Conservation (phyloP, 2,329 filamentous ascomycete species). For the Tothia fuscella region DNA sequence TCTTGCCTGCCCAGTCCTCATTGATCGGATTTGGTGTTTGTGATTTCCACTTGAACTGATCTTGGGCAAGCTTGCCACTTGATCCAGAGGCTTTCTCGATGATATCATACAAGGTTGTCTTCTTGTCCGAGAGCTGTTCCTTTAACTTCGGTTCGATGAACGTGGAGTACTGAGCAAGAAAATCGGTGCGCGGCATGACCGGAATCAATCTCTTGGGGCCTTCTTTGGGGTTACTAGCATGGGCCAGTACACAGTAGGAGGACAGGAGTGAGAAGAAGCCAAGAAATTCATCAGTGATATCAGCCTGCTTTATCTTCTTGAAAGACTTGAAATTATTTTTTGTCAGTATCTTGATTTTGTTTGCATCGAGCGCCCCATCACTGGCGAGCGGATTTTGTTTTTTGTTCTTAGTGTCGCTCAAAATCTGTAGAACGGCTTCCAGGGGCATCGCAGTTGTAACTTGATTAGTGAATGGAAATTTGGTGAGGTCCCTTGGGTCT, state of each 20-base stretch:
- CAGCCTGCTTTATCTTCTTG: slow-evolving; percentile 10
- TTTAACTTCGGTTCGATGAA: slow-evolving; percentile 12
- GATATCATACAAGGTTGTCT: neutral
- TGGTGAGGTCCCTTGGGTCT: neutral
- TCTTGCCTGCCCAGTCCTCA: slow-evolving; percentile 11
- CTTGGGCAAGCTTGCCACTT: neutral
- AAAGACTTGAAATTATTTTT: slow-evolving; percentile 10
- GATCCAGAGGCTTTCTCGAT: neutral
- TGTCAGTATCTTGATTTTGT: slow-evolving; percentile 10
- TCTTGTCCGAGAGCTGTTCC: slow-evolving; percentile 7
- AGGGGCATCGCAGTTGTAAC: slow-evolving; percentile 11
- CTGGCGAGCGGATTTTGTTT: slow-evolving; percentile 10
- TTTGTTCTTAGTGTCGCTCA: slow-evolving; percentile 10
- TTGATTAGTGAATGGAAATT: slow-evolving; percentile 11
- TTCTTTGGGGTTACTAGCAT: slow-evolving; percentile 9
- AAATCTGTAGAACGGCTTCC: slow-evolving; percentile 11
- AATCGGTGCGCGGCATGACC: slow-evolving; percentile 13
- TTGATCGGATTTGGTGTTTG: neutral
- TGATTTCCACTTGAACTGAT: neutral
- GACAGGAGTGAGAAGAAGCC: slow-evolving; percentile 13
- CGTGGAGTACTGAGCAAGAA: slow-evolving; percentile 12
- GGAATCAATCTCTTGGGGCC: slow-evolving; percentile 13
- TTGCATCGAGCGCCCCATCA: slow-evolving; percentile 3
- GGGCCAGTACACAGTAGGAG: slow-evolving; percentile 13
- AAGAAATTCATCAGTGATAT: slow-evolving; percentile 13